These are phyloP conservation scores for Fusarium hainanense DNA, from an alignment of 2,329 filamentous ascomycete species.

Conservation along the genomic window DNA sequence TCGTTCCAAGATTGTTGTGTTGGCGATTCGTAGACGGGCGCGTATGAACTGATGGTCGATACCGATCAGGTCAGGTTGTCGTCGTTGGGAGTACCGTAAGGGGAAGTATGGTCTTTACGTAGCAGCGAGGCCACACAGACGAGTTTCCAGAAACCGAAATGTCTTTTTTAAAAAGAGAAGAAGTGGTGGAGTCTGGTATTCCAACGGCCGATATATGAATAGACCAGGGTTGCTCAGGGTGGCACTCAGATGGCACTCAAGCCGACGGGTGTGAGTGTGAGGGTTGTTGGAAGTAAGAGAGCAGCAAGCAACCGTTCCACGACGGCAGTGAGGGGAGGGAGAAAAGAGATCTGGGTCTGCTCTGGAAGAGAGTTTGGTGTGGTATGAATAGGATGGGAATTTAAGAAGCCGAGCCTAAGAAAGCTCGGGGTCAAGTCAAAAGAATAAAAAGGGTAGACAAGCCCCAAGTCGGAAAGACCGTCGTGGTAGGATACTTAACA, in stretches of 20 bases:
- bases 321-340: neutral
- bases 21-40: neutral
- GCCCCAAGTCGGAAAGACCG: slow-evolving; percentile 14
- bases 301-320: slow-evolving; percentile 13
- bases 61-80: neutral
- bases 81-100: neutral
- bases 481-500: slow-evolving; percentile 22
- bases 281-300: slow-evolving; percentile 11
- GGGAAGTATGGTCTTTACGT: neutral
- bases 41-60: neutral
- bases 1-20: neutral
- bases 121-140: neutral
- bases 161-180: slow-evolving; percentile 17
- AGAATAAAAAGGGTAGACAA: slow-evolving; percentile 10
- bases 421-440: slow-evolving; percentile 8
- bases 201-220: slow-evolving; percentile 34
- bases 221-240: slow-evolving; percentile 30
- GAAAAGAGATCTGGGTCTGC: neutral
- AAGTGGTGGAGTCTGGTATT: slow-evolving; percentile 23
- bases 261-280: slow-evolving; percentile 13
- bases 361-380: neutral
- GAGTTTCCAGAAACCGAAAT: neutral
- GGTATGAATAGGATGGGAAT: neutral
- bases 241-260: slow-evolving; percentile 32
- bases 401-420: slow-evolving; percentile 6